phyloP scores from a whole-genome alignment of 192 early-diverging fungal species.

The Phycomyces nitens region DNA sequence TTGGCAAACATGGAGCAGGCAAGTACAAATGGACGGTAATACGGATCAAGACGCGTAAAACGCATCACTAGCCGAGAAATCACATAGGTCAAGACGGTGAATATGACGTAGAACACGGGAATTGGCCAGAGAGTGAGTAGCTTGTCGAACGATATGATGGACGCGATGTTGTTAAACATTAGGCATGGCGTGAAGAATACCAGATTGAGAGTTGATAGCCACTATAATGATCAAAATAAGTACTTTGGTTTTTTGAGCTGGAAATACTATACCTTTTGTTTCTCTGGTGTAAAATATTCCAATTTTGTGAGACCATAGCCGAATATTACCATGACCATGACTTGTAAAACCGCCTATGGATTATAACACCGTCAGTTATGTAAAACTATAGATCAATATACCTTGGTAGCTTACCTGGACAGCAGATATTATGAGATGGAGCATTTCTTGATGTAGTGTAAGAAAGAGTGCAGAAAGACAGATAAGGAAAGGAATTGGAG shows the following conservation, averaged over 20 bases:
- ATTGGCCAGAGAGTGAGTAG: constrained; percentile 72
- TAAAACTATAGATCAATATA: too few relatives aligned
- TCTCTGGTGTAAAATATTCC: constrained; percentile 19
- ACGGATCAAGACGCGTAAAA: constrained; percentile 38
- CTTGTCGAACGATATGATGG: constrained; percentile 57
- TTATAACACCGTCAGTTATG: too few relatives aligned
- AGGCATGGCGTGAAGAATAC: constrained; percentile 74
- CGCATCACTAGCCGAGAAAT: constrained; percentile 39
- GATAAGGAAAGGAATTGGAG: constrained; percentile 3
- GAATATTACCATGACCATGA: constrained; percentile 19
- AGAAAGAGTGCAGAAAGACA: background rate
- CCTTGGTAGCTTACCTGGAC: constrained; percentile 29
- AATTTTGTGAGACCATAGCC: constrained; percentile 16
- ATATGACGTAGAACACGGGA: constrained; percentile 47
- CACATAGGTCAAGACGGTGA: constrained; percentile 32
- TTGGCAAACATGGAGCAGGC: constrained; percentile 69
- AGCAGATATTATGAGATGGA: constrained; percentile 28
- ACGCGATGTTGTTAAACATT: constrained; percentile 71
- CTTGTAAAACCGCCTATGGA: constrained; percentile 27
- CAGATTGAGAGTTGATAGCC: constrained; percentile 58
- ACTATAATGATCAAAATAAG: constrained; percentile 26
- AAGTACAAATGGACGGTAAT: constrained; percentile 58
- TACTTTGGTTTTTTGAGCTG: background rate
- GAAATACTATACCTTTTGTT: constrained; percentile 23
- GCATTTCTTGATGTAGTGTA: constrained; percentile 12